Percentiles rank a stretch among this genome's conserved stretches.
phyloP scores from a whole-genome alignment of 2,329 filamentous ascomycete genomes.

The Ophiostoma novo-ulmi region DNA sequence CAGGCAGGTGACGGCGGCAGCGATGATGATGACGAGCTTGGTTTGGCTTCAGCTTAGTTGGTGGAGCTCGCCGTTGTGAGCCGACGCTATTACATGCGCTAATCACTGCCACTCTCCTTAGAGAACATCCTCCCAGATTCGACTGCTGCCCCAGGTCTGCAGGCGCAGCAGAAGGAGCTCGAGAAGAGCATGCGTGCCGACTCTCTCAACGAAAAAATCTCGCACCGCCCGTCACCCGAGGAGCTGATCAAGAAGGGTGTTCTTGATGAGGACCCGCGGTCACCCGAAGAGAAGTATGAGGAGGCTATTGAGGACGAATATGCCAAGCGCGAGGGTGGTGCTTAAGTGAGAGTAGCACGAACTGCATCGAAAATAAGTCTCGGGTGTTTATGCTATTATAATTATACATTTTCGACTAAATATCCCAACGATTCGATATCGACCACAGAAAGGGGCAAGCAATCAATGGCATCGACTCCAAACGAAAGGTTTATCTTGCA shows the following conservation, averaged over 20 bases:
- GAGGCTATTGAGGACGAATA: conserved; percentile 61
- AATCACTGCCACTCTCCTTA: conserved; percentile 35
- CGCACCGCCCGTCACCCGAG: conserved; percentile 69
- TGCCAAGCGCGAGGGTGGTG: conserved; percentile 58
- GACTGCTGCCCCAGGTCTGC: conserved; percentile 69
- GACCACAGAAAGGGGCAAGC: neutral
- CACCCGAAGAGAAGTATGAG: conserved; percentile 52
- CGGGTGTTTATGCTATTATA: neutral
- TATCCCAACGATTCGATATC: neutral
- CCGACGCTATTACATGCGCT: conserved; percentile 7
- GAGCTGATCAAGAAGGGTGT: conserved; percentile 75
- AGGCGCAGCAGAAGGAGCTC: conserved; percentile 77
- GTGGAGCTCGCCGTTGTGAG: neutral
- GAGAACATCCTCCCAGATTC: conserved; percentile 83
- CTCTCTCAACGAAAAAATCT: conserved; percentile 79
- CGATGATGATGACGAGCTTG: neutral
- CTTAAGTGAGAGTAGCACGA: conserved; percentile 35
- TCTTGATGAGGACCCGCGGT: conserved; percentile 61
- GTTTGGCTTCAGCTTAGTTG: neutral
- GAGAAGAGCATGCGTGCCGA: conserved; percentile 84
- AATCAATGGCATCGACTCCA: neutral
- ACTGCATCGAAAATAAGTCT: neutral
- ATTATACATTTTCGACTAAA: neutral
- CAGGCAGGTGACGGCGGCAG: neutral
- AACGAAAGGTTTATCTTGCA: neutral